Evolutionary conservation across 495 filamentous ascomycete species (phyloP), one percentile per base, ranked within the genome.

Genomic region (Aspergillus leporis): DNA sequence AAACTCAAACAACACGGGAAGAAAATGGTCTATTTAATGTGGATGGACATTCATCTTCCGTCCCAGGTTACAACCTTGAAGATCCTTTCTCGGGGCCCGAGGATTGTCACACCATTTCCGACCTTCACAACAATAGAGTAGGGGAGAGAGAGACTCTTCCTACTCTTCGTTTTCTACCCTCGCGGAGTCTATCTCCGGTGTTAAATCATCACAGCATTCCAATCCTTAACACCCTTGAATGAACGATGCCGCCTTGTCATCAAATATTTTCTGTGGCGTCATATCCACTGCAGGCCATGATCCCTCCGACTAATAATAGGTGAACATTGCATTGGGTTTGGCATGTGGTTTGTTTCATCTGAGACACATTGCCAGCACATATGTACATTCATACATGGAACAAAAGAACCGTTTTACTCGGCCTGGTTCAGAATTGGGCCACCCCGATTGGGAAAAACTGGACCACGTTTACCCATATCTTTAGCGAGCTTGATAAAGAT

Each of bases 281-380:
- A 23, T 21, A n/a, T 23, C 18, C 7, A 7, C 13, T 22, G 16
- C 18, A 47, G 40, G 18, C 19, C 25, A 28, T 28, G 9, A 12
- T 5, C 18, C 43, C 43, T 23, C 43, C 43, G 19, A 47, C 43
- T 47, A 47, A 18, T 47, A 10, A 47, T 47, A 47, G 43, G 36
- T 8, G 18, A 43, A 19, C 40, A 43, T 21, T 43, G 40, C 40
- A 43, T 43, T 10, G 40, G 14, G 40, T 43, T 45, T 12, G 6
- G 43, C 16, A 47, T 47, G 19, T 47, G 43, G 43, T 23, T n/a
- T 7, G 43, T 23, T n/a, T 7, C 43, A 47, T 23, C 43, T 47
- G 43, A 47, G 43, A 47, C 43, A 47, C n/a, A n/a, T n/a, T 47
- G 43, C 43, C 43, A 47, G 21, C 43, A 23, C 43, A 47, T 23